Evolutionary conservation across 2,329 filamentous ascomycete genomes (phyloP).

Genomic region (Penicillium carneum): DNA sequence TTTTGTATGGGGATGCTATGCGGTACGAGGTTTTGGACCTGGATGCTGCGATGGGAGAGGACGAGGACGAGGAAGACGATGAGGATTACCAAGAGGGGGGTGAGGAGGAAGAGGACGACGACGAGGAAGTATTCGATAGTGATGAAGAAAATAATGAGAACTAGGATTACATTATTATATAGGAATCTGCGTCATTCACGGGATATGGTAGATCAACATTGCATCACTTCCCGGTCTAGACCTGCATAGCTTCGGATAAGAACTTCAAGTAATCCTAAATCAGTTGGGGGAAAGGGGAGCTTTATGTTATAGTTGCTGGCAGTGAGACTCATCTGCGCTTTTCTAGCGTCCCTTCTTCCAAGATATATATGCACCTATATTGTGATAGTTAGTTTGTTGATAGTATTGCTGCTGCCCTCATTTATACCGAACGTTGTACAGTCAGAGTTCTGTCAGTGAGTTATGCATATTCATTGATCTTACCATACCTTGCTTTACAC

Average conservation of each 20-base stretch:
- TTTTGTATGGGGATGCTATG: slow-evolving; percentile 62
- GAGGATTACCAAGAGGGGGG: slow-evolving; percentile 35
- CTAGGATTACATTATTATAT: neutral
- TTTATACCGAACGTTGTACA: no score
- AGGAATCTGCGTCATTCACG: neutral
- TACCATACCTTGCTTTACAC: no score
- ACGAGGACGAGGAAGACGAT: slow-evolving; percentile 41
- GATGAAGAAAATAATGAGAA: slow-evolving; percentile 15
- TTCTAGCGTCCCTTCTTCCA: no score
- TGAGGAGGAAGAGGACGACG: slow-evolving; percentile 1
- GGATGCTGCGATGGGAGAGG: slow-evolving; percentile 52
- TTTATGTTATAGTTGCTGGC: no score
- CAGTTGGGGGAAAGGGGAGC: slow-evolving; percentile 5
- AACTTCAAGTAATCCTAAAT: slow-evolving; percentile 27
- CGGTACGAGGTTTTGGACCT: slow-evolving; percentile 66
- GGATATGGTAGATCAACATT: neutral
- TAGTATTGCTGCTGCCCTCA: no score
- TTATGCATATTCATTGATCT: no score
- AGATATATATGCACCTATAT: no score
- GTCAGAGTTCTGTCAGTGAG: no score
- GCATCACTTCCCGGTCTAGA: slow-evolving; percentile 29
- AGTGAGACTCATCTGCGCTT: no score
- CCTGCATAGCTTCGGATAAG: slow-evolving; percentile 40
- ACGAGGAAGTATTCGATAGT: neutral
- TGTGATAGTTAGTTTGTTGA: no score